Evolutionary conservation across 2,329 filamentous ascomycete genomes (phyloP).

Genomic region (Camillea tinctor): DNA sequence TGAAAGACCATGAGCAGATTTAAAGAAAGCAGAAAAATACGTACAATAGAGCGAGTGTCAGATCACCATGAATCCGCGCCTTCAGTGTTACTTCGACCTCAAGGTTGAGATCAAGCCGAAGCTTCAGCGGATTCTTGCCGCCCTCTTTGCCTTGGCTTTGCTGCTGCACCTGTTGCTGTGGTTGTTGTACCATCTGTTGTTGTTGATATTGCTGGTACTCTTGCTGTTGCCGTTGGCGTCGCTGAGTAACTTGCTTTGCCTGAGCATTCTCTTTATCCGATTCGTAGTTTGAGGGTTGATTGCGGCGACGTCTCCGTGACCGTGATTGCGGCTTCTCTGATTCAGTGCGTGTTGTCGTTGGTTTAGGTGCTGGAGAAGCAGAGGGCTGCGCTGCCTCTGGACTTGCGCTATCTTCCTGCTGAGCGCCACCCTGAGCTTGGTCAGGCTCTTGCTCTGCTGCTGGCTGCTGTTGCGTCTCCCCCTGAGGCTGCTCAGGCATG

Average conservation of each 20-base stretch:
- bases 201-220: constrained; percentile 19
- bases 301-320: constrained; percentile 29
- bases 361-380: constrained; percentile 15
- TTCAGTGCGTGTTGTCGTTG: constrained; percentile 23
- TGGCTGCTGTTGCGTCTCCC: constrained; percentile 7
- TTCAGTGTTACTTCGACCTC: constrained; percentile 85
- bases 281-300: constrained; percentile 28
- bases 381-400: constrained; percentile 1
- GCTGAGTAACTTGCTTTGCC: constrained; percentile 30
- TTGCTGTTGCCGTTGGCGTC: constrained; percentile 20
- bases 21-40: constrained; percentile 13
- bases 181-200: constrained; percentile 19
- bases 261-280: constrained; percentile 27
- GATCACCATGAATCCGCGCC: constrained; percentile 80
- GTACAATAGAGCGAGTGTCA: constrained; percentile 48
- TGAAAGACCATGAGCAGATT: too few species aligned
- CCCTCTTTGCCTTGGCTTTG: constrained; percentile 27
- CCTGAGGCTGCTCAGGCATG: constrained; percentile 10
- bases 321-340: constrained; percentile 26
- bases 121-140: constrained; percentile 63
- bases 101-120: constrained; percentile 76
- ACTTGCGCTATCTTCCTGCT: constrained; percentile 23
- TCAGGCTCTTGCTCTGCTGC: background rate
- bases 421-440: background rate
- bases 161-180: constrained; percentile 22